phyloP scores from a whole-genome alignment of 352 stramenopile species.

The Phytophthora megakarya region DNA sequence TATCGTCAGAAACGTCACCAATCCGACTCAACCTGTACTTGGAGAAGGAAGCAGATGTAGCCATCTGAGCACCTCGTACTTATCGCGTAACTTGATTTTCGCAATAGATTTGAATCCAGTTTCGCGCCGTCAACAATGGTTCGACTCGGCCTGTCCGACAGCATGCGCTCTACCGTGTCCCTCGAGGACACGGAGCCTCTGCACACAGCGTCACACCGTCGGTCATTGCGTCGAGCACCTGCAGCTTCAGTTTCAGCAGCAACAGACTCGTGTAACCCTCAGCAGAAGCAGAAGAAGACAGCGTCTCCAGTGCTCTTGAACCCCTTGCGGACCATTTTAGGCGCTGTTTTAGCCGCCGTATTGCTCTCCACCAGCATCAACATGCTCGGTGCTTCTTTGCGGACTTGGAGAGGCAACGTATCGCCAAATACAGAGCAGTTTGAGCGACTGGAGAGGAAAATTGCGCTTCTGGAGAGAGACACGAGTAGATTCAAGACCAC shows the following conservation, averaged over 20 bases:
- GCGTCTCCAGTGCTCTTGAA: slow-evolving; percentile 9
- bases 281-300: slow-evolving; percentile 10
- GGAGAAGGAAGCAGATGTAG: slow-evolving; percentile 32
- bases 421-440: slow-evolving; percentile 21
- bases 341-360: slow-evolving; percentile 14
- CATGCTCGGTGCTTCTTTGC: background rate
- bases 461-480: slow-evolving; percentile 26
- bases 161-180: slow-evolving; percentile 41
- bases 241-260: slow-evolving; percentile 3
- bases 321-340: slow-evolving; percentile 12
- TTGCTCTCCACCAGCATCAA: slow-evolving; percentile 12
- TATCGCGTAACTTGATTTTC: slow-evolving; percentile 6
- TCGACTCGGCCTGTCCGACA: slow-evolving; percentile 45
- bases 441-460: slow-evolving; percentile 33
- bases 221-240: background rate
- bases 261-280: background rate
- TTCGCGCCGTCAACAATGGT: slow-evolving; percentile 27
- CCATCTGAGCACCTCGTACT: background rate
- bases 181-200: slow-evolving; percentile 27
- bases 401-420: background rate
- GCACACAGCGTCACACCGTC: slow-evolving; percentile 11
- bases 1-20: slow-evolving; percentile 40
- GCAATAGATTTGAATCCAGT: slow-evolving; percentile 32
- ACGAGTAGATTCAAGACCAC: slow-evolving; percentile 24
- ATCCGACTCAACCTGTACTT: slow-evolving; percentile 71